Evolutionary conservation across 768 basidiomycete genomes (phyloP).

Genomic region (Trametes sanguinea): DNA sequence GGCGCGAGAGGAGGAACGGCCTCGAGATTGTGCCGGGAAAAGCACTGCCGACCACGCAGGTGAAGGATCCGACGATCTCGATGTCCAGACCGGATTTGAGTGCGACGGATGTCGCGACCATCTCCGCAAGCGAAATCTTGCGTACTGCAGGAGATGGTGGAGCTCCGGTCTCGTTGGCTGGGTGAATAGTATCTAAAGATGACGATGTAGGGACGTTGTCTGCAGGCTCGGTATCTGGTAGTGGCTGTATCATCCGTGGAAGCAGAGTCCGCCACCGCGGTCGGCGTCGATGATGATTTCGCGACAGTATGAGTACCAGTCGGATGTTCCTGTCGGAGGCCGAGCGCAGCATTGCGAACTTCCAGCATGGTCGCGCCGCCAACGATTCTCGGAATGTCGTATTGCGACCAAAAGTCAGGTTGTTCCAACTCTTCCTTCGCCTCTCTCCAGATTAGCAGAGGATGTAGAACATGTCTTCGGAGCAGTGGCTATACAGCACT

Average conservation of each 20-base stretch:
- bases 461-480: conserved; percentile 73
- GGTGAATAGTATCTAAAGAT: conserved; percentile 17
- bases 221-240: not conserved
- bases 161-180: not conserved
- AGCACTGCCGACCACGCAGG: conserved; percentile 55
- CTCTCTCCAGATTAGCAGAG: conserved; percentile 68
- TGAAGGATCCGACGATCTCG: conserved; percentile 53
- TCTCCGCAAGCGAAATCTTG: conserved; percentile 66
- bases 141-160: not conserved
- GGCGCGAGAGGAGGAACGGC: conserved; percentile 31
- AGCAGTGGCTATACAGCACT: conserved; percentile 56
- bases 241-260: not conserved
- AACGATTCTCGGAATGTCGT: conserved; percentile 60
- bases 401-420: conserved; percentile 66
- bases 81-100: conserved; percentile 72
- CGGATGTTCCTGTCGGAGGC: conserved; percentile 35
- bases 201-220: conserved; percentile 4
- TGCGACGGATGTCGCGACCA: conserved; percentile 70
- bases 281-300: not conserved
- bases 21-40: conserved; percentile 35
- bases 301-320: not conserved
- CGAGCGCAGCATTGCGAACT: conserved; percentile 56
- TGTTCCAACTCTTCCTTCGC: conserved; percentile 62
- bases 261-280: not conserved
- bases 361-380: conserved; percentile 73